Percentiles rank a stretch among this genome's conserved stretches.
phyloP scores from a whole-genome alignment of 257 asterid genomes.

The Paraleonurus japonicus region DNA sequence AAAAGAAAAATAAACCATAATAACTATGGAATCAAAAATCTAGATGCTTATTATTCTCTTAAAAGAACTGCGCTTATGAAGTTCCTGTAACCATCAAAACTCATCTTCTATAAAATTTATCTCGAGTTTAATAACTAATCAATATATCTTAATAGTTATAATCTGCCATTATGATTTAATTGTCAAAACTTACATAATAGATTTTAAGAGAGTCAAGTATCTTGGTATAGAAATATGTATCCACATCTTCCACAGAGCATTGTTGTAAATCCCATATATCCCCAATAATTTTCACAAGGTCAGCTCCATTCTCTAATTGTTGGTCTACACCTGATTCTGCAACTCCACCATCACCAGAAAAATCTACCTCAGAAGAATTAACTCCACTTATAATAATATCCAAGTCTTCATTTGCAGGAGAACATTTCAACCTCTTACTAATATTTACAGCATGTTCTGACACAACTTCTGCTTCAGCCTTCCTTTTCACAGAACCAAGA shows the following conservation, averaged over 20 bases:
- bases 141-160: background rate
- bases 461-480: conserved; percentile 46
- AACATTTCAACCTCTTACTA: conserved; percentile 62
- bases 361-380: conserved; percentile 43
- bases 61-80: background rate
- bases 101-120: background rate
- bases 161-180: conserved; percentile 9
- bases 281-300: conserved; percentile 35
- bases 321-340: conserved; percentile 42
- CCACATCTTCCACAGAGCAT: conserved; percentile 46
- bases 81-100: background rate
- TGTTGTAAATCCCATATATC: conserved; percentile 56
- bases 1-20: background rate
- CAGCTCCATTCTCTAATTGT: conserved; percentile 35
- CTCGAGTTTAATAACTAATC: background rate
- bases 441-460: conserved; percentile 30
- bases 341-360: conserved; percentile 39
- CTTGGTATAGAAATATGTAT: conserved; percentile 66
- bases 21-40: background rate
- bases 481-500: conserved; percentile 57
- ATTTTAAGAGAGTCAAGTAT: conserved; percentile 64
- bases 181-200: conserved; percentile 59
- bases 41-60: background rate
- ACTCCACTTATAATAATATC: conserved; percentile 74
- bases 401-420: conserved; percentile 43